Evolutionary conservation across 192 early-diverging fungal species (phyloP).

Genomic region (Backusella liffmaniae): DNA sequence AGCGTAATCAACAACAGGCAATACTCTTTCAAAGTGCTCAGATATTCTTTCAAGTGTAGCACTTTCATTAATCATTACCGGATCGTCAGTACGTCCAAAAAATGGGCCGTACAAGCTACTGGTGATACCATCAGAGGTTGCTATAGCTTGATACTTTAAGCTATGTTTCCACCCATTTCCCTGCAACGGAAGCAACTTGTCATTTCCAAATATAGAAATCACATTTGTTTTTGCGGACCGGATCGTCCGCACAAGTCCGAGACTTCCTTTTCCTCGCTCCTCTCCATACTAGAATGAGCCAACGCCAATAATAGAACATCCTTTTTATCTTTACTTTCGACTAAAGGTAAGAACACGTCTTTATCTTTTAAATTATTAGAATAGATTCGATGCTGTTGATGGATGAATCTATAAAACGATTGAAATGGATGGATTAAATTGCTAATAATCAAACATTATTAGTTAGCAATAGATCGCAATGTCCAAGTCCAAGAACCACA

Average conservation of each 20-base stretch:
- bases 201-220: not conserved
- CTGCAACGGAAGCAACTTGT: not conserved
- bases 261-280: not conserved
- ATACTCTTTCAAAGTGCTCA: too few relatives aligned
- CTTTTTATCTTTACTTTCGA: constrained; percentile 11
- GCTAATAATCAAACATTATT: not conserved
- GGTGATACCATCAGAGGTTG: too few relatives aligned
- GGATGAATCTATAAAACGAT: not conserved
- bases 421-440: not conserved
- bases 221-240: not conserved
- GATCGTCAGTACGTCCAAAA: too few relatives aligned
- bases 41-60: too few relatives aligned
- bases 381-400: not conserved
- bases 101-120: too few relatives aligned
- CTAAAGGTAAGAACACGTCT: not conserved
- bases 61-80: too few relatives aligned
- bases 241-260: not conserved
- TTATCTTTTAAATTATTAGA: not conserved
- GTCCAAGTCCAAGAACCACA: constrained; percentile 98
- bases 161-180: too few relatives aligned
- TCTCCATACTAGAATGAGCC: not conserved
- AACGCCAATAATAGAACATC: constrained; percentile 2
- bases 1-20: too few relatives aligned
- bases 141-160: too few relatives aligned
- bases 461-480: constrained; percentile 42